Evolutionary conservation across 306 rosid species (phyloP).

Genomic region (Citrullus colocynthis): DNA sequence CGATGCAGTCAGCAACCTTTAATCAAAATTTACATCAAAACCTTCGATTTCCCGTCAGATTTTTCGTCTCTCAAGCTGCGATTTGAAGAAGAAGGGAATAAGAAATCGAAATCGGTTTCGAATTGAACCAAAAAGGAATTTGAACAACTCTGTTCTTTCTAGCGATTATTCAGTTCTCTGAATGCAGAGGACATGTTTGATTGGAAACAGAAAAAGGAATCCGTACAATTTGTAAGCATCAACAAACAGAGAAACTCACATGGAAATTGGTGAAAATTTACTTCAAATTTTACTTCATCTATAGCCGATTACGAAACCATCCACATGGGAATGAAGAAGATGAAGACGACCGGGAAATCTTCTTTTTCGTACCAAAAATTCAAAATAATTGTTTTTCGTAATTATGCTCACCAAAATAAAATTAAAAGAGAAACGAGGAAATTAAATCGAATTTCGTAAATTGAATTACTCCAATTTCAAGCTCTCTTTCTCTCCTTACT

Average conservation of each 20-base stretch:
- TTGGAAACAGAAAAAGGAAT: background rate
- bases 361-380: background rate
- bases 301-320: background rate
- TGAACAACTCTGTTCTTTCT: background rate
- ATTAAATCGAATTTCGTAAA: too few species aligned
- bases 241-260: slow-evolving; percentile 5
- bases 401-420: background rate
- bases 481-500: background rate
- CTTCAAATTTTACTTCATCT: background rate
- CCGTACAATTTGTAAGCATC: background rate
- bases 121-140: background rate
- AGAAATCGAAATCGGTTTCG: background rate
- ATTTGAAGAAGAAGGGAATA: background rate
- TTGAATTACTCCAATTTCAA: background rate
- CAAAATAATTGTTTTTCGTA: background rate
- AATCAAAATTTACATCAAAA: background rate
- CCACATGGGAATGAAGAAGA: background rate
- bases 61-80: background rate
- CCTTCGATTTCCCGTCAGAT: slow-evolving; percentile 4
- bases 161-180: background rate
- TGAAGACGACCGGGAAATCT: background rate
- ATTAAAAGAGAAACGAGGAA: too few species aligned
- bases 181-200: background rate
- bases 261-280: background rate
- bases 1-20: slow-evolving; percentile 4